These are phyloP conservation scores for Lasiodiplodia hormozganensis DNA, from an alignment of 2,329 filamentous ascomycete species.

Conservation along the genomic window DNA sequence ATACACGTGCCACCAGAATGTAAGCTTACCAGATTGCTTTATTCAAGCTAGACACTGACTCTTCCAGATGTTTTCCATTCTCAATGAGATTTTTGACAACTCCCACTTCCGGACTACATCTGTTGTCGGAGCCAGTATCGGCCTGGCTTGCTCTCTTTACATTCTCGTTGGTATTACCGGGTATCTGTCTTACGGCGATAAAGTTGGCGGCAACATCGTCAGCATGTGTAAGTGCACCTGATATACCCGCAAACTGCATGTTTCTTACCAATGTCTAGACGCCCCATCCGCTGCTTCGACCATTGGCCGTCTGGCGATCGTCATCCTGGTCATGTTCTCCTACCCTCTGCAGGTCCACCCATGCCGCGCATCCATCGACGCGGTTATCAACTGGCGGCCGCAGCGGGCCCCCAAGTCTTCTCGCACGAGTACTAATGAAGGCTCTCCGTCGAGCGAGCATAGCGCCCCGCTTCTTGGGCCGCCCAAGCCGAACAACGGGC, in stretches of 20 bases:
- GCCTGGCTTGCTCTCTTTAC: slow-evolving; percentile 85
- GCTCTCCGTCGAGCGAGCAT: slow-evolving; percentile 54
- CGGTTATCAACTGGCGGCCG: slow-evolving; percentile 91
- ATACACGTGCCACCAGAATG: slow-evolving; percentile 99
- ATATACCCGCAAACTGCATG: slow-evolving; percentile 63
- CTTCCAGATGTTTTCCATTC: slow-evolving; percentile 91
- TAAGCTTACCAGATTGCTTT: slow-evolving; percentile 50
- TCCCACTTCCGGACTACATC: slow-evolving; percentile 77
- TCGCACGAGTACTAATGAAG: slow-evolving; percentile 7
- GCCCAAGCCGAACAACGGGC: slow-evolving; percentile 31
- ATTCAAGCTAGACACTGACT: slow-evolving; percentile 29
- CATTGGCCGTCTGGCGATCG: slow-evolving; percentile 93
- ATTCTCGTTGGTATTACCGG: slow-evolving; percentile 92
- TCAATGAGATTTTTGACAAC: slow-evolving; percentile 92
- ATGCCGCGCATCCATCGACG: slow-evolving; percentile 92
- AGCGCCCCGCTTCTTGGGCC: slow-evolving; percentile 37
- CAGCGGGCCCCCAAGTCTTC: slow-evolving; percentile 36
- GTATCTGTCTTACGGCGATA: slow-evolving; percentile 93
- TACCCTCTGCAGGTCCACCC: slow-evolving; percentile 96
- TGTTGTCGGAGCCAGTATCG: slow-evolving; percentile 84
- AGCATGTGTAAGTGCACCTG: slow-evolving; percentile 64
- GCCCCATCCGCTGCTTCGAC: slow-evolving; percentile 81
- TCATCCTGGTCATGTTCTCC: slow-evolving; percentile 94
- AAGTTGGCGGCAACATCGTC: slow-evolving; percentile 90
- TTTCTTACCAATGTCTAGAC: slow-evolving; percentile 44